Conservation (phyloP, 2,329 filamentous ascomycete genomes). For the Zymoseptoria passerinii region DNA sequence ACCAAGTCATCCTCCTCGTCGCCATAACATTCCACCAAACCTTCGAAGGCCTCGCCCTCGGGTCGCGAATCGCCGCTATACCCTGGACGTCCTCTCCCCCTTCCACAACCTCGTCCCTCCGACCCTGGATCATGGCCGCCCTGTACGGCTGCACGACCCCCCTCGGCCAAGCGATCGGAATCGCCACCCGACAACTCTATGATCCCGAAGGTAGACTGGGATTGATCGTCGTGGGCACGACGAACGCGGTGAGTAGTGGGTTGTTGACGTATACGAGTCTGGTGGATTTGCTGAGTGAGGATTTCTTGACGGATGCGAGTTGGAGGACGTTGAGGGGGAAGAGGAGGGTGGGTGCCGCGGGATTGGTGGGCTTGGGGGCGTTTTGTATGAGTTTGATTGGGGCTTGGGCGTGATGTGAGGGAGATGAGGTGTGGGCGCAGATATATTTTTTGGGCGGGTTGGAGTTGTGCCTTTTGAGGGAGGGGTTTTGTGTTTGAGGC, state of each 20-base stretch:
- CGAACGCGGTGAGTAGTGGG: constrained; percentile 41
- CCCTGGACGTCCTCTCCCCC: constrained; percentile 18
- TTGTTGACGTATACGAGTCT: constrained; percentile 40
- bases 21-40: constrained; percentile 63
- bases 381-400: constrained; percentile 56
- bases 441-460: no score
- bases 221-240: constrained; percentile 37
- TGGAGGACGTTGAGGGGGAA: constrained; percentile 50
- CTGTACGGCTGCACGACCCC: constrained; percentile 49
- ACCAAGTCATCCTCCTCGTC: constrained; percentile 55
- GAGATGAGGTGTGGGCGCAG: no score
- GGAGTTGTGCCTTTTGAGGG: no score
- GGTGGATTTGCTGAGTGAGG: constrained; percentile 39
- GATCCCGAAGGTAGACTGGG: constrained; percentile 37
- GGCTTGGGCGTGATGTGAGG: constrained; percentile 47
- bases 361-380: constrained; percentile 50
- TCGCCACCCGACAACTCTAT: constrained; percentile 36
- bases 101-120: constrained; percentile 43
- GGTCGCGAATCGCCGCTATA: constrained; percentile 59
- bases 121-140: constrained; percentile 60
- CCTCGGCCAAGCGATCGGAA: constrained; percentile 37
- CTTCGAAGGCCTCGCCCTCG: constrained; percentile 58
- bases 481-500: no score
- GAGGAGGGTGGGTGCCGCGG: constrained; percentile 50
- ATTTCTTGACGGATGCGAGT: constrained; percentile 52